These are phyloP conservation scores for Fonsecaea multimorphosa DNA, from an alignment of 2,329 filamentous ascomycete genomes.

Conservation along the genomic window DNA sequence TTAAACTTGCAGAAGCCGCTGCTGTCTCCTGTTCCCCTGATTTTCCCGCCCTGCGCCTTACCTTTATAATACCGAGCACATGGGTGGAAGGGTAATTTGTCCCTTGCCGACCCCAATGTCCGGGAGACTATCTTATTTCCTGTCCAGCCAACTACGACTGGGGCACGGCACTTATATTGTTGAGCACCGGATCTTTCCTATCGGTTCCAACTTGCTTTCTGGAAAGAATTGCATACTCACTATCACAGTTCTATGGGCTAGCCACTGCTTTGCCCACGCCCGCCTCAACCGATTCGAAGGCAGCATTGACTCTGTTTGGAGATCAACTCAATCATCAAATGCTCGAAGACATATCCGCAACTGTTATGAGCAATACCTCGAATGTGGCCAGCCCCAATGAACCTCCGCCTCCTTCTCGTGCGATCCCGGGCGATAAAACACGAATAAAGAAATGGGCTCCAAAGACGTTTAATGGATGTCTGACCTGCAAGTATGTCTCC, in stretches of 20 bases:
- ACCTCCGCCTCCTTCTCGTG: not conserved
- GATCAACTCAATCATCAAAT: not conserved
- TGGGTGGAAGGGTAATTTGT: not conserved
- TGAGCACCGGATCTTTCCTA: conserved; percentile 1
- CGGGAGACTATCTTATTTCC: conserved; percentile 4
- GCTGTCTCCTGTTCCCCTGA: conserved; percentile 11
- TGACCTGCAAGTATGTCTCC: conserved; percentile 33
- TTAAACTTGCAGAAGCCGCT: conserved; percentile 4
- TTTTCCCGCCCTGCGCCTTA: conserved; percentile 8
- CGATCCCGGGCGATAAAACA: conserved; percentile 21
- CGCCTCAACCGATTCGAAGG: not conserved
- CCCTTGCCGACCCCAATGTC: not conserved
- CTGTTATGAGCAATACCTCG: not conserved
- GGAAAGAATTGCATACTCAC: conserved; percentile 1
- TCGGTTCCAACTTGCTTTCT: not conserved
- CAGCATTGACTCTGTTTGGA: not conserved
- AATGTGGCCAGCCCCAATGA: conserved; percentile 11
- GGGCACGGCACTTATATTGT: conserved; percentile 1
- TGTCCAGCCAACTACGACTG: conserved; percentile 2
- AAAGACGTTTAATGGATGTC: conserved; percentile 34
- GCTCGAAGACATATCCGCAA: conserved; percentile 12
- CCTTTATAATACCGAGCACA: conserved; percentile 9
- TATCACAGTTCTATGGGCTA: not conserved
- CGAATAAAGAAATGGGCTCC: conserved; percentile 34
- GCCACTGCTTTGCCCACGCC: not conserved